Evolutionary conservation across 139 green algal genomes (phyloP), one percentile per base, ranked within the genome.

Genomic region (Chlamydomonas sp.): DNA sequence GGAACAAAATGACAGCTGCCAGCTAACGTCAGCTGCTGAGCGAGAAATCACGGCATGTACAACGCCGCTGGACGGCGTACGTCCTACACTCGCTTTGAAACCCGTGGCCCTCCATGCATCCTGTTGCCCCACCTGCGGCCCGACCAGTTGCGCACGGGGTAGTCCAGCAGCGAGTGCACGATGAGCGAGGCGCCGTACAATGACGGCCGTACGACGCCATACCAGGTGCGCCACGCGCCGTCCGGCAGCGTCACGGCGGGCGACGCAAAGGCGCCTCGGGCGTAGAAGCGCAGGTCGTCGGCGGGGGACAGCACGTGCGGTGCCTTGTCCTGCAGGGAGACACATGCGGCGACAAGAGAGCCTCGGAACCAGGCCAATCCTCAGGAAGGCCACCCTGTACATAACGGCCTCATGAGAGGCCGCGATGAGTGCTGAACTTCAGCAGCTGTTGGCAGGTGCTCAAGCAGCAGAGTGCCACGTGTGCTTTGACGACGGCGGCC

Each of bases 211-310:
- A 78, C 14, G 58, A 81, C 15, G 66, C 62, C 20, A 7, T 3
- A 5, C 79, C 80, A 90, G 2, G 66, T 10, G 0, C 73, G 49
- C 87, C 87, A 90, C 17, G 87, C 58, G 10, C 66, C 87, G 18
- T 87, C 80, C 20, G 83, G 7, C 18, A 83, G 66, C 2, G 74
- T 80, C 9, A 90, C 59, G 18, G 69, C 12, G 4, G 87, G 87
- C 18, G 79, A 84, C 57, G 87, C 80, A 73, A 90, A 90, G 49
- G 83, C n/a, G 74, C 87, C 87, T 20, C 87, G 80, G 5, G 87
- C 87, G 80, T 87, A 90, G 80, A 79, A 90, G 74, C 87, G 87
- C 64, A 90, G 86, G 79, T 90, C 86, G 16, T 77, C 49, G 76
- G 57, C 16, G 62, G 86, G 72, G 20, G 17, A 15, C 15, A 77